Evolutionary conservation across 2,329 filamentous ascomycete genomes (phyloP), one percentile per base, ranked within the genome.

Genomic region (Cyphellophora attinorum): DNA sequence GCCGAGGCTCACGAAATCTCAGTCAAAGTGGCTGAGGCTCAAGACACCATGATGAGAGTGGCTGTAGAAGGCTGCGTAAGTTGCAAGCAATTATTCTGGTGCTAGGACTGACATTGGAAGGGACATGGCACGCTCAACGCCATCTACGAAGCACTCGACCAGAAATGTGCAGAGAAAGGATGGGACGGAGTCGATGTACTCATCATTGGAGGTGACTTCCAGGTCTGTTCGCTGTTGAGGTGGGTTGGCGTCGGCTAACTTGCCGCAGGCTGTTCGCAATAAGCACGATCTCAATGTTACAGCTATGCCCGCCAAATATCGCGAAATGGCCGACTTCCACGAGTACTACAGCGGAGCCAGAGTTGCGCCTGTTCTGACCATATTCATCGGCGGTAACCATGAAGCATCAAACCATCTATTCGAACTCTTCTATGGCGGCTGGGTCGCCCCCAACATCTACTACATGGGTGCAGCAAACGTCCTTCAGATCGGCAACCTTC

Each of bases 361-460:
- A 36, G 72, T 58, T 28, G 91, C 91, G 1, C 91, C 91, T 0
- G 93, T 86, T 54, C 69, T 93, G 29, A 98, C 91, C 11, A 66
- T 96, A 29, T 96, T 96, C 60, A 79, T 94, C 33, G 88, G 80
- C 28, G 91, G 91, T 2, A 98, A 98, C 54, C 91, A 98, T 52
- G 91, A 98, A 62, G 89, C 91, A 1, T 83, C 83, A 51, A 86
- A 83, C 33, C 78, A 96, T 58, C 66, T 94, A 4, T 91, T 79
- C 67, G 91, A 98, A 60, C 72, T 98, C 0, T 93, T 85, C 63
- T 93, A 96, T 54, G 91, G 91, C 33, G 91, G 91, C 33, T 98
- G 91, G 91, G 91, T 85, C 5, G 89, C 89, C 5, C 86, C 85
- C 6, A 93, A 91, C 48, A 96, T 98, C 44, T 98, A 95, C 67